phyloP scores from a whole-genome alignment of 2,329 filamentous ascomycete genomes.

The Fusarium sp. region DNA sequence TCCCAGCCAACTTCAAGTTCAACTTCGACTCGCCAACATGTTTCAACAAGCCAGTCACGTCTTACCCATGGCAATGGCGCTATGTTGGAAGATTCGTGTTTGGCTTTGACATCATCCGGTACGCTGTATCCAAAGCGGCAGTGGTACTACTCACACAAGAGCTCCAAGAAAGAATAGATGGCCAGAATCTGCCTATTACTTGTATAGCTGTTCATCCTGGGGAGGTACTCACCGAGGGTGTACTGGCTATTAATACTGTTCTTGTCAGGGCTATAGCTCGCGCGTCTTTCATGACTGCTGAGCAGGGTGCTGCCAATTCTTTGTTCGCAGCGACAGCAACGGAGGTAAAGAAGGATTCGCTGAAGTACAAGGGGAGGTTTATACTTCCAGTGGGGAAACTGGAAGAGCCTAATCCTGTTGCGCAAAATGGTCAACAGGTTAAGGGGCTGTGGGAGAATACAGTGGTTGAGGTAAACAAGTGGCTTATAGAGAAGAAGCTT shows the following conservation, averaged over 20 bases:
- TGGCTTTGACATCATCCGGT: background rate
- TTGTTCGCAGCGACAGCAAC: background rate
- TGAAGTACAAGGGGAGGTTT: background rate
- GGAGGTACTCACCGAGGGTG: background rate
- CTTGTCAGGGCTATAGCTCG: background rate
- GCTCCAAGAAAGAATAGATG: accelerated
- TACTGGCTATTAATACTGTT: accelerated
- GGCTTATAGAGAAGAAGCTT: accelerated
- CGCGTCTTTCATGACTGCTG: accelerated
- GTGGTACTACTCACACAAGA: accelerated
- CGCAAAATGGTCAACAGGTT: background rate
- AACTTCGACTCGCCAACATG: background rate
- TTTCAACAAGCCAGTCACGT: accelerated
- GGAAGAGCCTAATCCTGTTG: background rate
- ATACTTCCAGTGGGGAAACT: background rate
- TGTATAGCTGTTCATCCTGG: background rate
- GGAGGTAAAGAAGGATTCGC: accelerated
- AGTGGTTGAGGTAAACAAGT: background rate
- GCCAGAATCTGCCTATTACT: accelerated
- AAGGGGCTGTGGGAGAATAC: background rate
- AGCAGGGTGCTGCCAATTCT: background rate
- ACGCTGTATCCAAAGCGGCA: accelerated
- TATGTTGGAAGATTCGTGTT: background rate
- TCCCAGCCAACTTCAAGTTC: background rate
- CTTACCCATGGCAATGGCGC: background rate